These are phyloP conservation scores for Ceratobasidium sp. DNA, from an alignment of 1,284 basidiomycete species.

Conservation along the genomic window DNA sequence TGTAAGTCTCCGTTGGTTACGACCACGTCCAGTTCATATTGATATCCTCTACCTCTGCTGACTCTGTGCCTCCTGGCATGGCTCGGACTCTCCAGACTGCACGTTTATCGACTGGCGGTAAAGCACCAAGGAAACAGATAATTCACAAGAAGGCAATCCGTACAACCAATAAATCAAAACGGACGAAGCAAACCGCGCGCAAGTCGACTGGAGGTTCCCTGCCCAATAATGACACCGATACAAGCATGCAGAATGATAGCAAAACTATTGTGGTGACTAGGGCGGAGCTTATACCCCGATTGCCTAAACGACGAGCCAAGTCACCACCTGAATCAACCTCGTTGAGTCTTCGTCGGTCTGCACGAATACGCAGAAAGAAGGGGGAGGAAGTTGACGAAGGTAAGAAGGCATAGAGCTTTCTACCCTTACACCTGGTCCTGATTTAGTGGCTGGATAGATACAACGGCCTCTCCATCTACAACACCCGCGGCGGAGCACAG, in stretches of 20 bases:
- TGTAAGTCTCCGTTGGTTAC: background rate
- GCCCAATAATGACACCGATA: background rate
- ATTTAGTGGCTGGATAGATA: constrained; percentile 39
- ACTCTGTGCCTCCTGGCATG: constrained; percentile 26
- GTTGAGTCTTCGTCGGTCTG: constrained; percentile 17
- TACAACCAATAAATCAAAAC: background rate
- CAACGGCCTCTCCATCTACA: background rate
- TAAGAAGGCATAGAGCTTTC: background rate
- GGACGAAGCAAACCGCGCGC: constrained; percentile 15
- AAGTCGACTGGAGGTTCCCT: constrained; percentile 10
- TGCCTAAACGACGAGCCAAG: constrained; percentile 15
- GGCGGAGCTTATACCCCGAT: constrained; percentile 36
- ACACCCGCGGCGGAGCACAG: background rate
- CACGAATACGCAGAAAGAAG: constrained; percentile 23
- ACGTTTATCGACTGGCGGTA: constrained; percentile 39
- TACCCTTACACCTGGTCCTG: background rate
- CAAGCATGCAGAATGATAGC: background rate
- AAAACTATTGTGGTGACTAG: constrained; percentile 28
- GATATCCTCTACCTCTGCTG: background rate
- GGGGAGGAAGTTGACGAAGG: background rate
- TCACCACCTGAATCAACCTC: background rate
- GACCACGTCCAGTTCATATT: background rate
- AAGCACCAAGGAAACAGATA: constrained; percentile 32
- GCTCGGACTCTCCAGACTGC: constrained; percentile 48
- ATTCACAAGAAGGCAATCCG: background rate